Base-by-base conservation (phyloP, 2,329 filamentous ascomycete species). In the Ophiocordyceps robertsii region DNA sequence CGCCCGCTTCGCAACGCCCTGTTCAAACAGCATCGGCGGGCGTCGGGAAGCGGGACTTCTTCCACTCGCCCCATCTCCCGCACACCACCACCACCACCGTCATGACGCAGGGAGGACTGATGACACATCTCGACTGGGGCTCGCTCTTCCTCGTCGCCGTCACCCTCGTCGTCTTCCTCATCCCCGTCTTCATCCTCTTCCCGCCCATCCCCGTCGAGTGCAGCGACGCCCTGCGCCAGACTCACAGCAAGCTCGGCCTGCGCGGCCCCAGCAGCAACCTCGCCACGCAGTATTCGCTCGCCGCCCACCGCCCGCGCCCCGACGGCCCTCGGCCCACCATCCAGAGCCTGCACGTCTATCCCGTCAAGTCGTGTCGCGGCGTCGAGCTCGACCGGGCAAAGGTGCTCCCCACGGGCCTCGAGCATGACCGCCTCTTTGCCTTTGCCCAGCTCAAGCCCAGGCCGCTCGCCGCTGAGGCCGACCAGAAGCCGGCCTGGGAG, bases 391-490 rank as follows among this genome's bases (percentile, higher is more conserved):
- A 73, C 41, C 65, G 70, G 46, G 75, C 75, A 46, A 72, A 75
- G 42, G 70, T 92, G 14, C 62, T 85, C 38, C 66, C 75, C 6
- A 76, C 75, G 3, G 87, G 88, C 2, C 69, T 94, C 44, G 74
- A 82, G 56, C 84, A 82, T 59, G 88, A 95, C 61, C 77, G 87
- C 6, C 75, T 90, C 51, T 94, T 88, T 65, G 82, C 78, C 39
- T 85, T 95, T 56, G 87, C 84, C 2, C 82, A 89, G 59, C 66
- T 48, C 36, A 50, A 46, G 44, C 43, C 40, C 29, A 13, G 11
- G 14, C 4, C 43, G 21, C 44, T 38, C 33, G 33, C 29, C 42
- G 13, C 31, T 6, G 21, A 38, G 30, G 24, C 11, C 17, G 36
- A 29, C 39, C 16, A 31, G 13, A 4, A 10, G 33, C 14, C 29